These are phyloP conservation scores for Dioscorea dumetorum DNA, from an alignment of 106 monocot genomes.

Conservation along the genomic window DNA sequence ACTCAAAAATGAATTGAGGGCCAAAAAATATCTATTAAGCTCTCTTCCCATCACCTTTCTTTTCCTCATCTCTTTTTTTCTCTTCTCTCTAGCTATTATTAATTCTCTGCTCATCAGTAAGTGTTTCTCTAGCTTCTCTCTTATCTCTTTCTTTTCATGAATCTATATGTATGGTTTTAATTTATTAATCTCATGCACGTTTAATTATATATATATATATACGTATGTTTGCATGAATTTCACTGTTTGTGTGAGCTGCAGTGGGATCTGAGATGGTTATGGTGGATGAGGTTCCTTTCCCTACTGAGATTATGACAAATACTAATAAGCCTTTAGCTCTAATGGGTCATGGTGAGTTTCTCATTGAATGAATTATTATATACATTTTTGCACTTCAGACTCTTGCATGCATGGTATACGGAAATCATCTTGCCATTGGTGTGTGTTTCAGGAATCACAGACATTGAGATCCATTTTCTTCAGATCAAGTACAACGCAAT, in stretches of 20 bases:
- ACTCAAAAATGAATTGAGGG: neutral
- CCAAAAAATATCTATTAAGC: neutral
- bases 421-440: neutral
- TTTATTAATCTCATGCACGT: too few relatives aligned
- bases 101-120: too few relatives aligned
- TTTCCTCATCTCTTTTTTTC: neutral
- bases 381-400: neutral
- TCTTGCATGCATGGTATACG: neutral
- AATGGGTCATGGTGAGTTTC: constrained; percentile 44
- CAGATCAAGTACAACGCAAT: constrained; percentile 91
- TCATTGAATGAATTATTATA: too few relatives aligned
- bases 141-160: neutral
- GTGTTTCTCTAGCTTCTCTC: too few relatives aligned
- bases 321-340: constrained; percentile 37
- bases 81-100: neutral
- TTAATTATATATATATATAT: too few relatives aligned
- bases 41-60: neutral
- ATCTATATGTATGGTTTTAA: neutral
- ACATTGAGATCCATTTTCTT: constrained; percentile 93
- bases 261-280: constrained; percentile 75
- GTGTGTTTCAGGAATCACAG: constrained; percentile 65
- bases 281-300: constrained; percentile 60
- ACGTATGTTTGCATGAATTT: neutral
- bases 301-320: constrained; percentile 23
- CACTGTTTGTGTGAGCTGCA: constrained; percentile 11